Evolutionary conservation across 2,329 filamentous ascomycete species (phyloP).

Genomic region (Pseudogymnoascus sp.): DNA sequence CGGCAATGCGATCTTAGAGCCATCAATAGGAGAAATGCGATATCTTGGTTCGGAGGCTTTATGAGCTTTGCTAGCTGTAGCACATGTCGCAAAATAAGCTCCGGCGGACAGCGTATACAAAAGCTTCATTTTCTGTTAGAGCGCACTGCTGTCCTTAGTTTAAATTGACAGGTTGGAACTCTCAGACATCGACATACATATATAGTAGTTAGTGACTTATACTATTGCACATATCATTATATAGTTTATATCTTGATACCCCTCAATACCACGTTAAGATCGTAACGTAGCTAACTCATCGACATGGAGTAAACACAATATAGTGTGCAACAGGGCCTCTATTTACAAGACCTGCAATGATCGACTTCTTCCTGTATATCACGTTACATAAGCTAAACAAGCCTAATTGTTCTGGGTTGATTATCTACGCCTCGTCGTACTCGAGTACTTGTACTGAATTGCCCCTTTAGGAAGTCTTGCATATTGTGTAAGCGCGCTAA

Average conservation of each 20-base stretch:
- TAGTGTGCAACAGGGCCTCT: too few species aligned
- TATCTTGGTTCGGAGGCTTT: constrained; percentile 4
- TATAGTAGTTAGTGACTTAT: background rate
- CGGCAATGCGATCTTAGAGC: constrained; percentile 24
- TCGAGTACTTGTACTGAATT: too few species aligned
- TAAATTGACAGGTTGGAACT: background rate
- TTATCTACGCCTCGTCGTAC: too few species aligned
- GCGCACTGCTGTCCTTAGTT: background rate
- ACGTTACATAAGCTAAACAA: too few species aligned
- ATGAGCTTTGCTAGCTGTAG: background rate
- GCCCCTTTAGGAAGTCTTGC: too few species aligned
- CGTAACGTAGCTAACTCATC: background rate
- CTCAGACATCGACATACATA: background rate
- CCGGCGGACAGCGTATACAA: background rate
- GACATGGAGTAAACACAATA: background rate
- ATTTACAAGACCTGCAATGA: too few species aligned
- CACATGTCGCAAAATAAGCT: background rate
- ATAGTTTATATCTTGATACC: background rate
- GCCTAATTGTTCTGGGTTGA: too few species aligned
- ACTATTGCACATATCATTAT: background rate
- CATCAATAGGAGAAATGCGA: constrained; percentile 24
- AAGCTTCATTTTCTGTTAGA: background rate
- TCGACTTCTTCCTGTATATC: too few species aligned
- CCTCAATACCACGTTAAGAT: background rate
- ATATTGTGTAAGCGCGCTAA: too few species aligned